phyloP scores from a whole-genome alignment of 177 flowering plant genomes.

The Vitis hybrid region DNA sequence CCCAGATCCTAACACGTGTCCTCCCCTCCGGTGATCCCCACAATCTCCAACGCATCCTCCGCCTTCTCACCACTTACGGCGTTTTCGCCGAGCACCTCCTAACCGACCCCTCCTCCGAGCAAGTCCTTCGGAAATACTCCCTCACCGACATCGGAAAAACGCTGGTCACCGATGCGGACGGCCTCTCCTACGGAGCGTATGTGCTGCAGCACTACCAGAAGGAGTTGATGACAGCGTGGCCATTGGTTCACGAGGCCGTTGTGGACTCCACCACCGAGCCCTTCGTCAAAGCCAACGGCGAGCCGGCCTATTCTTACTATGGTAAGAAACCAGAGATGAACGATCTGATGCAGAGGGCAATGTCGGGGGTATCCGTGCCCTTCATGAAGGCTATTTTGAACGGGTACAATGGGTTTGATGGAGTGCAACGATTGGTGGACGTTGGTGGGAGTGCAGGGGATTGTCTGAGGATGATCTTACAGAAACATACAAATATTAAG shows the following conservation, averaged over 20 bases:
- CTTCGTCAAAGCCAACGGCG: slow-evolving; percentile 64
- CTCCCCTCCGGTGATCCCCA: slow-evolving; percentile 43
- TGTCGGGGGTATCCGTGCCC: slow-evolving; percentile 79
- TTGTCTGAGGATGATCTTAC: slow-evolving; percentile 64
- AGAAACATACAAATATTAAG: slow-evolving; percentile 25
- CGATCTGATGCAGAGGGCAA: slow-evolving; percentile 65
- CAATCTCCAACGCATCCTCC: slow-evolving; percentile 71
- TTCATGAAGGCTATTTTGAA: slow-evolving; percentile 65
- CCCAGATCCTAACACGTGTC: slow-evolving; percentile 44
- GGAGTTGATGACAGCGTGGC: slow-evolving; percentile 62
- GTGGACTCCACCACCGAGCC: slow-evolving; percentile 51
- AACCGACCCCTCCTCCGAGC: slow-evolving; percentile 8
- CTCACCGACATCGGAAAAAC: slow-evolving; percentile 65
- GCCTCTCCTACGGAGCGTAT: slow-evolving; percentile 59
- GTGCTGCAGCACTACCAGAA: slow-evolving; percentile 81
- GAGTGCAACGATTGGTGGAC: slow-evolving; percentile 53
- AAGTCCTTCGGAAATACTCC: slow-evolving; percentile 34
- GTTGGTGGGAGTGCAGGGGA: slow-evolving; percentile 86
- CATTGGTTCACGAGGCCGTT: slow-evolving; percentile 57
- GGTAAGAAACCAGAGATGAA: slow-evolving; percentile 68
- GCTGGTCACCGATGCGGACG: slow-evolving; percentile 52
- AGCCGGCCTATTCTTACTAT: slow-evolving; percentile 54
- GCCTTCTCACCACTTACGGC: slow-evolving; percentile 59
- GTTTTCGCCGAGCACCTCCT: slow-evolving; percentile 58
- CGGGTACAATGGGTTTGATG: slow-evolving; percentile 60